Percentiles rank a stretch among this genome's conserved stretches.
Conservation (phyloP, 345 rosid species). For the Eucalyptus paniculata region DNA sequence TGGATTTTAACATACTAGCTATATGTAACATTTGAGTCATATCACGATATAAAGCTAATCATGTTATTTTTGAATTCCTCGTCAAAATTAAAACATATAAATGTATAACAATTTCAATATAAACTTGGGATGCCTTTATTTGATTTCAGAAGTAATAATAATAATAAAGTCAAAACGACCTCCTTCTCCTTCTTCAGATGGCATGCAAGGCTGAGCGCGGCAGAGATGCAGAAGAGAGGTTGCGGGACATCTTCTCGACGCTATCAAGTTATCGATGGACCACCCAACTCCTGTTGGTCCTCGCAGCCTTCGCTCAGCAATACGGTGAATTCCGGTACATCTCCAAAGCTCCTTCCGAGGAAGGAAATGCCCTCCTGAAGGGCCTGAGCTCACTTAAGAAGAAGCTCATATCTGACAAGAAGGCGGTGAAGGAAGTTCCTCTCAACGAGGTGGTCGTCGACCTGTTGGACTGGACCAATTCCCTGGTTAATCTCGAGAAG, state of each 20-base stretch:
- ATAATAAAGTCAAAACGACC: background rate
- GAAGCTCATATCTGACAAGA: background rate
- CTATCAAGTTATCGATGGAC: background rate
- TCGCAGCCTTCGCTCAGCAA: background rate
- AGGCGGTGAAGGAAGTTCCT: rapidly evolving
- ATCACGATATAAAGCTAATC: background rate
- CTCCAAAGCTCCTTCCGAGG: background rate
- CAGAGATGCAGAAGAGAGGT: background rate
- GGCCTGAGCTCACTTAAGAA: background rate
- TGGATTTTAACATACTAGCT: background rate
- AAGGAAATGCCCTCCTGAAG: background rate
- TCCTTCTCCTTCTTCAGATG: background rate
- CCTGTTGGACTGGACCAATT: background rate
- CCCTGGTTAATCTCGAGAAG: background rate
- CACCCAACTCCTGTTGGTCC: background rate
- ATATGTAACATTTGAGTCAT: background rate
- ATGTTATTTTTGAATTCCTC: background rate
- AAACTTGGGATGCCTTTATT: background rate
- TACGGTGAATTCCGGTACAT: background rate
- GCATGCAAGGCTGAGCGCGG: background rate
- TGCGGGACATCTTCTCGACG: background rate
- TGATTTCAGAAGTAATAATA: background rate
- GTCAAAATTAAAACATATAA: background rate
- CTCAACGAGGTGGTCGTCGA: background rate
- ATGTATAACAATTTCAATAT: background rate